A percentile compares a stretch with the other conserved stretches of the same genome.
Conservation (phyloP, 2,329 filamentous ascomycete genomes). For the Ophiostoma australiae region DNA sequence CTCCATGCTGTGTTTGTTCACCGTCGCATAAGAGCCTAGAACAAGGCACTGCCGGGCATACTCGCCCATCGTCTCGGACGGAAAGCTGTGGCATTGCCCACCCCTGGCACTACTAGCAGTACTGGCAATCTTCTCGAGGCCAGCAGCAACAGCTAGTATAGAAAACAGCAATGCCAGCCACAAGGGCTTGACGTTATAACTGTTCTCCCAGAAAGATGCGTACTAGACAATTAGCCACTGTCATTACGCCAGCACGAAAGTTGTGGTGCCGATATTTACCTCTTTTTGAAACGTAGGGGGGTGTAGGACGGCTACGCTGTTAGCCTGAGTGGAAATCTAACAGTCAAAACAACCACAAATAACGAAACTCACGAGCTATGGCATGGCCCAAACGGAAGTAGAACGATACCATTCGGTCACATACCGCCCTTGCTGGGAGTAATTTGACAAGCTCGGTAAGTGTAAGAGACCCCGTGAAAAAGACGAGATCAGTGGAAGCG, state of each 20-base stretch:
- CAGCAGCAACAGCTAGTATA: background rate
- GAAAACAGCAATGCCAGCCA: background rate
- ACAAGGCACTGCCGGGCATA: slow-evolving; percentile 29
- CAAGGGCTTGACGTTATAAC: background rate
- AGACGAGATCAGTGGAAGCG: background rate
- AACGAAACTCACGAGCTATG: background rate
- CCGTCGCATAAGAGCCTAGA: slow-evolving; percentile 34
- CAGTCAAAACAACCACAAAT: background rate
- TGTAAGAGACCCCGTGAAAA: background rate
- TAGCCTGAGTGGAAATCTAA: background rate
- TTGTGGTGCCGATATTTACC: slow-evolving; percentile 15
- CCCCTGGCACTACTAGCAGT: background rate
- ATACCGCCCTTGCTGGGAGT: background rate
- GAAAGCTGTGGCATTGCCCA: background rate
- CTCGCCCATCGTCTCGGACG: background rate
- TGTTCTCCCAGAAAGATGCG: background rate
- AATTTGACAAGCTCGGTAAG: background rate
- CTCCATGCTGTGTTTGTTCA: slow-evolving; percentile 37
- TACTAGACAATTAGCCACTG: background rate
- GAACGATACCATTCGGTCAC: background rate
- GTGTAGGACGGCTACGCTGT: slow-evolving; percentile 12
- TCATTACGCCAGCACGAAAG: background rate
- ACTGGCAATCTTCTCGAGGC: background rate
- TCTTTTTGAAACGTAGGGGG: slow-evolving; percentile 15
- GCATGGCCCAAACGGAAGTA: background rate